A percentile compares a stretch with the other conserved stretches of the same genome.
These are phyloP conservation scores for Hyphopichia pseudoburtonii DNA, from an alignment of 1,139 yeast species.

Conservation along the genomic window DNA sequence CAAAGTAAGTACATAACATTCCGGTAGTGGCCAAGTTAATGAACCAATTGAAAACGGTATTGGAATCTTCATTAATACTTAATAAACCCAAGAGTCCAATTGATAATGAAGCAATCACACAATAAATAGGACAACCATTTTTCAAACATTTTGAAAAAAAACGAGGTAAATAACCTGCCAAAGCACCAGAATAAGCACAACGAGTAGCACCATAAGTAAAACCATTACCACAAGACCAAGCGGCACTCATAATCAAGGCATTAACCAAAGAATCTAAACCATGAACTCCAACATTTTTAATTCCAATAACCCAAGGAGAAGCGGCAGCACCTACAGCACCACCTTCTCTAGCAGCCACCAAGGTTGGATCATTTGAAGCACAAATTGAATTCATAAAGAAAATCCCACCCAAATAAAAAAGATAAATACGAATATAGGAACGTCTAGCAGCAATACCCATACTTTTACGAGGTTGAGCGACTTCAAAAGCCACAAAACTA, in stretches of 20 bases:
- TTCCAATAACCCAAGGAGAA: slow-evolving; percentile 43
- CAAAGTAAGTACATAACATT: slow-evolving; percentile 50
- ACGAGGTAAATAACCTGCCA: slow-evolving; percentile 39
- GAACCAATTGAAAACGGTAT: slow-evolving; percentile 39
- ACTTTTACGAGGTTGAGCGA: slow-evolving; percentile 30
- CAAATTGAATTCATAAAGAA: slow-evolving; percentile 37
- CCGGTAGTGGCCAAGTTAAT: slow-evolving; percentile 50
- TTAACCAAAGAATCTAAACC: slow-evolving; percentile 39
- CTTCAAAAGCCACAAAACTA: slow-evolving; percentile 35
- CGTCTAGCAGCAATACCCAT: slow-evolving; percentile 36
- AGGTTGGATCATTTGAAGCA: slow-evolving; percentile 31
- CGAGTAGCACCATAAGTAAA: slow-evolving; percentile 37
- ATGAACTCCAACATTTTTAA: slow-evolving; percentile 32
- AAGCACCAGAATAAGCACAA: slow-evolving; percentile 33
- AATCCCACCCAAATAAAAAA: slow-evolving; percentile 39
- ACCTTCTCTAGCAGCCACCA: slow-evolving; percentile 22
- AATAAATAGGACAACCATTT: slow-evolving; percentile 37
- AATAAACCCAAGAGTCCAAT: slow-evolving; percentile 30
- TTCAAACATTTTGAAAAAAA: slow-evolving; percentile 31
- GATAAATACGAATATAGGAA: slow-evolving; percentile 32
- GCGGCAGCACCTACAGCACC: slow-evolving; percentile 35
- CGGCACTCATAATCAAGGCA: slow-evolving; percentile 33
- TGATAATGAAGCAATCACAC: slow-evolving; percentile 23
- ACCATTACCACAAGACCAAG: slow-evolving; percentile 42
- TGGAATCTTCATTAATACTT: slow-evolving; percentile 26